Conservation (phyloP, 495 filamentous ascomycete species). For the Penicillium bovifimosum region DNA sequence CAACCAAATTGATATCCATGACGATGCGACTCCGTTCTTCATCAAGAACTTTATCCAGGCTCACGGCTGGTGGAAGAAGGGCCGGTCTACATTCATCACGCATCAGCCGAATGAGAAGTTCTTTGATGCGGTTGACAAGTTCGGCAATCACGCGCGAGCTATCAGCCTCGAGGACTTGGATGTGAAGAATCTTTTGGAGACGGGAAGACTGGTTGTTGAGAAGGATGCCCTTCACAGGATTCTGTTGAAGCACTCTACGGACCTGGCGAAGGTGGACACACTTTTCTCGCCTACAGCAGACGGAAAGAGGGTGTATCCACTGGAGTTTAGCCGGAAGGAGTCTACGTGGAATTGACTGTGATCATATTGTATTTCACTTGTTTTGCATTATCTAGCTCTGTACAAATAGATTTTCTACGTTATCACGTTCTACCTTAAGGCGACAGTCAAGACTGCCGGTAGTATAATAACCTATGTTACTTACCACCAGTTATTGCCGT, state of each 20-base stretch:
- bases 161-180: conserved; percentile 70
- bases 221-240: conserved; percentile 70
- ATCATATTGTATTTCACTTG: conserved; percentile 10
- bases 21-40: conserved; percentile 50
- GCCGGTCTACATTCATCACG: conserved; percentile 77
- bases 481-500: too few species aligned
- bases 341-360: conserved; percentile 1
- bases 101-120: conserved; percentile 34
- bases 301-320: neutral
- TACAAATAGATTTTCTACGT: conserved; percentile 32
- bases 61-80: conserved; percentile 69
- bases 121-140: conserved; percentile 45
- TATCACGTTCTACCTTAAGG: neutral
- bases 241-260: conserved; percentile 68
- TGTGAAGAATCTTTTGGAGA: conserved; percentile 87
- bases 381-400: conserved; percentile 27
- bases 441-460: neutral
- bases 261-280: conserved; percentile 42
- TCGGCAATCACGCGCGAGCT: conserved; percentile 62
- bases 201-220: conserved; percentile 81
- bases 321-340: conserved; percentile 1
- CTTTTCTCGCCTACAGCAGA: conserved; percentile 1
- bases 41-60: conserved; percentile 57
- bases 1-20: conserved; percentile 58
- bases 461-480: neutral